phyloP scores from a whole-genome alignment of 73 alveolate species.

The Paramecium primaurelia region DNA sequence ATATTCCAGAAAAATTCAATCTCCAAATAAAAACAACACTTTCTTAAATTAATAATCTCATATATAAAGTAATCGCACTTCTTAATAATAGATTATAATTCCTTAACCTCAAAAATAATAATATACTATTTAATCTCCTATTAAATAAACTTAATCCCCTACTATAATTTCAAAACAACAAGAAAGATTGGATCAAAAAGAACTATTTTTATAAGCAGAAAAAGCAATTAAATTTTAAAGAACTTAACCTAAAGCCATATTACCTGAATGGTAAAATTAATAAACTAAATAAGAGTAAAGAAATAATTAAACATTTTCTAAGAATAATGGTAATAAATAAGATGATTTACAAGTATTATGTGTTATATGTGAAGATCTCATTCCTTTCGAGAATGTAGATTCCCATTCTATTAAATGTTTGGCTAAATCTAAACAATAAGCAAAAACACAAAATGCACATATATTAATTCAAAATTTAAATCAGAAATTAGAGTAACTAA shows the following conservation, averaged over 20 bases:
- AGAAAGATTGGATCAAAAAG: background rate
- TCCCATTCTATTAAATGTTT: background rate
- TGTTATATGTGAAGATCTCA: slow-evolving; percentile 6
- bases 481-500: background rate
- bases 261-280: background rate
- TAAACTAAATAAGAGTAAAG: background rate
- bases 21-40: background rate
- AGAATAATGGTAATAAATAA: background rate
- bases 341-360: background rate
- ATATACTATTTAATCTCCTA: background rate
- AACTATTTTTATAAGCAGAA: background rate
- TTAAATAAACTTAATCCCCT: background rate
- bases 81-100: background rate
- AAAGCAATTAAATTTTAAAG: background rate
- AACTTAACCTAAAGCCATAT: background rate
- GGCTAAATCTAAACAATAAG: slow-evolving; percentile 9
- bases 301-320: background rate
- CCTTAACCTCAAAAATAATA: background rate
- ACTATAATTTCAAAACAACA: background rate
- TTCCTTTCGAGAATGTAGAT: slow-evolving; percentile 27
- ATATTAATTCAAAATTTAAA: background rate
- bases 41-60: background rate
- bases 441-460: background rate
- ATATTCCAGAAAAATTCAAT: background rate
- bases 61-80: background rate